phyloP scores from a whole-genome alignment of 805 yeast species.

The Myxozyma melibiosi region DNA sequence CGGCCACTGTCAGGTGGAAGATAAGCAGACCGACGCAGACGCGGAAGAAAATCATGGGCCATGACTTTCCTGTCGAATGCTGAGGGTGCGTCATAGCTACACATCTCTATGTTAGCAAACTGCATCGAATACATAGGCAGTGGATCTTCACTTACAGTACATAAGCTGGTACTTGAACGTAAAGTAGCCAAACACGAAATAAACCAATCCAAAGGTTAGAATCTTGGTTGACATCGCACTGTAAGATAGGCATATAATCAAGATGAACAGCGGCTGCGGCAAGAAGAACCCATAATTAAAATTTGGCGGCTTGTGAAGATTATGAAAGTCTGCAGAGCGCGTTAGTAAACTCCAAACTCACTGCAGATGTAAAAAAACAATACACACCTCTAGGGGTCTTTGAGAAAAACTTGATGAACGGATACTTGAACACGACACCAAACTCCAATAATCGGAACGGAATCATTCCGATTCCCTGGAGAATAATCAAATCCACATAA shows the following conservation, averaged over 20 bases:
- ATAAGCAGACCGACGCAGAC: constrained; percentile 76
- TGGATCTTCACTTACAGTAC: constrained; percentile 44
- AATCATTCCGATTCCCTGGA: constrained; percentile 80
- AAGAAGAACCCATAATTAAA: constrained; percentile 88
- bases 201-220: constrained; percentile 77
- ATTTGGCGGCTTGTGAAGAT: constrained; percentile 81
- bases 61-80: constrained; percentile 93
- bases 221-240: constrained; percentile 89
- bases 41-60: constrained; percentile 88
- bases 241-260: constrained; percentile 82
- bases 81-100: constrained; percentile 85
- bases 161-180: constrained; percentile 89
- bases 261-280: constrained; percentile 87
- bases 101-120: background rate
- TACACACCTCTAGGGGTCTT: constrained; percentile 65
- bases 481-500: constrained; percentile 81
- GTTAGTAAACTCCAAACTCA: background rate
- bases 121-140: background rate
- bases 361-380: background rate
- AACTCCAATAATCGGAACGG: constrained; percentile 83
- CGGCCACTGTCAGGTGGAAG: constrained; percentile 92
- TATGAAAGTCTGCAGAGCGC: constrained; percentile 54
- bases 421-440: constrained; percentile 76
- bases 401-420: constrained; percentile 63
- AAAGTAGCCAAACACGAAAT: constrained; percentile 81